Conservation (phyloP, 768 basidiomycete genomes). For the Symmetrospora coprosmae region DNA sequence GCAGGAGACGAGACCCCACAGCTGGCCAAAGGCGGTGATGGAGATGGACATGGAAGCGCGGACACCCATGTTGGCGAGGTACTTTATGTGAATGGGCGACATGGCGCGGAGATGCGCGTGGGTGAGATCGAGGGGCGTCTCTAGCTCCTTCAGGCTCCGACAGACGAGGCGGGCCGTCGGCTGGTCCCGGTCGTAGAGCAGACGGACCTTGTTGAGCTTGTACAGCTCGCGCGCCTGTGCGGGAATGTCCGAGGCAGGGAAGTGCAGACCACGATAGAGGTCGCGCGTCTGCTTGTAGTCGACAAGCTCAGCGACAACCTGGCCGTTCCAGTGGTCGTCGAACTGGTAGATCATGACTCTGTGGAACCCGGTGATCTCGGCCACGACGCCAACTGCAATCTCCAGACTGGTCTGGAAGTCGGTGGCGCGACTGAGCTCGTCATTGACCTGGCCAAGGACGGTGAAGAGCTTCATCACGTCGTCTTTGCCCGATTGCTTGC, state of each 20-base stretch:
- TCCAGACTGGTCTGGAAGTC: slow-evolving; percentile 58
- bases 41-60: slow-evolving; percentile 75
- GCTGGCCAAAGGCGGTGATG: slow-evolving; percentile 59
- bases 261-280: slow-evolving; percentile 57
- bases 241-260: slow-evolving; percentile 47
- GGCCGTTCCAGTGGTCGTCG: slow-evolving; percentile 33
- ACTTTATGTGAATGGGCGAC: slow-evolving; percentile 72
- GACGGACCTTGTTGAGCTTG: slow-evolving; percentile 59
- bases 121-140: slow-evolving; percentile 63
- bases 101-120: slow-evolving; percentile 72
- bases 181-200: slow-evolving; percentile 60
- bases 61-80: slow-evolving; percentile 37
- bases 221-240: slow-evolving; percentile 54
- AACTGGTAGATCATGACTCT: slow-evolving; percentile 59
- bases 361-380: slow-evolving; percentile 69
- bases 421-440: slow-evolving; percentile 55
- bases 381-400: slow-evolving; percentile 56
- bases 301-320: slow-evolving; percentile 58
- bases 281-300: slow-evolving; percentile 64
- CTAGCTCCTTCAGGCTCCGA: slow-evolving; percentile 50
- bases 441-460: slow-evolving; percentile 63
- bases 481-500: slow-evolving; percentile 30
- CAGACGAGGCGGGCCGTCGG: slow-evolving; percentile 60
- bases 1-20: slow-evolving; percentile 68
- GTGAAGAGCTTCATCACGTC: slow-evolving; percentile 45